Base-by-base conservation (phyloP, 352 stramenopile genomes). In the Pythium myriotylum region DNA sequence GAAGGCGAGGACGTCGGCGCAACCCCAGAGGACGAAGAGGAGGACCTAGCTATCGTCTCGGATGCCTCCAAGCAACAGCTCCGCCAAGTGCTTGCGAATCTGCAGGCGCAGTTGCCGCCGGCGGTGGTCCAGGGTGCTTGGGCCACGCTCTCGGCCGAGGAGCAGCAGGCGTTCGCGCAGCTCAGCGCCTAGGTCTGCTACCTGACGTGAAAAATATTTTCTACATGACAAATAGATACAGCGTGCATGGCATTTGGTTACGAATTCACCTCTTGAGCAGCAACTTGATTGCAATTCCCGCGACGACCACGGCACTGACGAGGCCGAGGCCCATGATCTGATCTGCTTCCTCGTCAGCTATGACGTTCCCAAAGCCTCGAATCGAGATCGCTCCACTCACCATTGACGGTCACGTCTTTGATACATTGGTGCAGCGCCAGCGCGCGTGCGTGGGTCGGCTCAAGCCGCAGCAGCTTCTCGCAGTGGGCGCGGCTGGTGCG, bases 361-460 rank as follows among this genome's bases (percentile, higher is more conserved):
- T 24, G n/a, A n/a, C 6, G 35, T 26, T 33, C 37, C 32, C 52
- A 50, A 23, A 19, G n/a, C 35, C 20, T n/a, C 29, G 35, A 29
- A 14, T 41, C 12, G 16, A 56, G 1, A 51, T 10, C n/a, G n/a
- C 59, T 16, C 29, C 17, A 59, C 53, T 13, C 19, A 88, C 81
- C 82, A 69, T 76, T 87, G 54, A 76, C 62, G 0, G 81, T 65
- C 29, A 86, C 75, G 39, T 91, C 81, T 43, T 91, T 89, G 58
- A 94, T 87, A 47, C 81, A 85, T 37, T 88, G 76, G 65, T 90
- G 83, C 57, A 94, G 68, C 51, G 82, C 62, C n/a, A 88, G 77
- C 41, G 81, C 84, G 50, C 84, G 89, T 53, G 76, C 76, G 59
- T 94, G 79, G 33, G 71, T 76, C 52, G 84, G 82, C 16, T 94